Evolutionary conservation across 345 rosid genomes (phyloP).

Genomic region (Turnera subulata): DNA sequence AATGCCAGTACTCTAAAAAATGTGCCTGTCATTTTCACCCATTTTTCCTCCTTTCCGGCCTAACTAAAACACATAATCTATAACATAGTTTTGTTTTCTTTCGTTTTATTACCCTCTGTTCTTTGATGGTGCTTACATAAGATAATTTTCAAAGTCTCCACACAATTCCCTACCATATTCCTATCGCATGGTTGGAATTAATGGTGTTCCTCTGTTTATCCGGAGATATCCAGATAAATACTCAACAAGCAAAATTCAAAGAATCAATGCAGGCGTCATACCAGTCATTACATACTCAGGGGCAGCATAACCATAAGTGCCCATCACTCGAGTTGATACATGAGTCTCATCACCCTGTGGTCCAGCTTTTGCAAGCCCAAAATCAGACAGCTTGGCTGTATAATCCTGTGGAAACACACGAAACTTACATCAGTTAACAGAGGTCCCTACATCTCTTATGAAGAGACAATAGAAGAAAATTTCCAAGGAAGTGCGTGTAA

Average conservation of each 20-base stretch:
- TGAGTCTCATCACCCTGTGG: conserved; percentile 98
- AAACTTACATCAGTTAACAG: conserved; percentile 16
- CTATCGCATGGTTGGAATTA: not conserved
- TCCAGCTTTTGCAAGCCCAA: conserved; percentile 98
- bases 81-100: too few relatives aligned
- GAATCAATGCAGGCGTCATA: conserved; percentile 22
- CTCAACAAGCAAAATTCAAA: too few relatives aligned
- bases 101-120: too few relatives aligned
- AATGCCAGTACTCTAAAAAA: too few relatives aligned
- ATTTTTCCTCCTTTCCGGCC: too few relatives aligned
- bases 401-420: conserved; percentile 58
- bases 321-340: conserved; percentile 96
- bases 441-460: not conserved
- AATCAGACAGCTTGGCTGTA: conserved; percentile 93
- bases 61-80: too few relatives aligned
- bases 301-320: conserved; percentile 97
- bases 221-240: too few relatives aligned
- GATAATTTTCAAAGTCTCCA: not conserved
- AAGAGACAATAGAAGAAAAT: not conserved
- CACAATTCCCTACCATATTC: not conserved
- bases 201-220: not conserved
- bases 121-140: too few relatives aligned
- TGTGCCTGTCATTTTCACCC: too few relatives aligned
- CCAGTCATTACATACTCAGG: conserved; percentile 98
- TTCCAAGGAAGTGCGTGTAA: not conserved